Evolutionary conservation across 106 monocot species (phyloP).

Genomic region (Dioscorea alata): DNA sequence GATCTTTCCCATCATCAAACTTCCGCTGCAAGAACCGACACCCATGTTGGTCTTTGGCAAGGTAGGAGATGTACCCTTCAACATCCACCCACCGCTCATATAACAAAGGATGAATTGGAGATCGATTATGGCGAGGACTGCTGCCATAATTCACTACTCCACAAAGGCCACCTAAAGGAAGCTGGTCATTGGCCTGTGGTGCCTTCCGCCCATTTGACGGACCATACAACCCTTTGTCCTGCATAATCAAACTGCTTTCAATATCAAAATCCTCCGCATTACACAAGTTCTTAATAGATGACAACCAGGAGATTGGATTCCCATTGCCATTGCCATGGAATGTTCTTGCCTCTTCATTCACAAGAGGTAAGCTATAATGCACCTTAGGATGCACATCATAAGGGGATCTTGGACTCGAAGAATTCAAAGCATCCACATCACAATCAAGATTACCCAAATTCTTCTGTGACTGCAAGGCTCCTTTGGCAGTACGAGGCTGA

Average conservation of each 20-base stretch:
- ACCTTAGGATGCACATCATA: background rate
- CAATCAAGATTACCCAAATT: background rate
- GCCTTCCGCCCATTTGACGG: background rate
- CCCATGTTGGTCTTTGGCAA: slow-evolving; percentile 70
- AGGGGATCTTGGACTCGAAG: background rate
- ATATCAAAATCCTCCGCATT: slow-evolving; percentile 19
- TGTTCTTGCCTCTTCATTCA: background rate
- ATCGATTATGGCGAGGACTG: background rate
- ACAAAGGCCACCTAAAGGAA: background rate
- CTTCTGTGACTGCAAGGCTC: background rate
- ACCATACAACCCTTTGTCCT: slow-evolving; percentile 14
- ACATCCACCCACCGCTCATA: slow-evolving; percentile 24
- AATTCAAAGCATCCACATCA: background rate
- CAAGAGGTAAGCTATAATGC: background rate
- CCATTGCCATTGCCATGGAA: background rate
- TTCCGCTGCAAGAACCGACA: slow-evolving; percentile 61
- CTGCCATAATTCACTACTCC: background rate
- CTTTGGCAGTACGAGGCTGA: background rate
- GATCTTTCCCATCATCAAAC: slow-evolving; percentile 50
- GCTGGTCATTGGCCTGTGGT: background rate
- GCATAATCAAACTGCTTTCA: slow-evolving; percentile 29
- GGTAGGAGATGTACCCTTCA: slow-evolving; percentile 27
- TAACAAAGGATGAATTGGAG: slow-evolving; percentile 3
- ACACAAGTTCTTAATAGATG: background rate
- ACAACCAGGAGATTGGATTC: background rate